Conservation (phyloP, 2,329 filamentous ascomycete species). For the Sclerotinia subarctica region DNA sequence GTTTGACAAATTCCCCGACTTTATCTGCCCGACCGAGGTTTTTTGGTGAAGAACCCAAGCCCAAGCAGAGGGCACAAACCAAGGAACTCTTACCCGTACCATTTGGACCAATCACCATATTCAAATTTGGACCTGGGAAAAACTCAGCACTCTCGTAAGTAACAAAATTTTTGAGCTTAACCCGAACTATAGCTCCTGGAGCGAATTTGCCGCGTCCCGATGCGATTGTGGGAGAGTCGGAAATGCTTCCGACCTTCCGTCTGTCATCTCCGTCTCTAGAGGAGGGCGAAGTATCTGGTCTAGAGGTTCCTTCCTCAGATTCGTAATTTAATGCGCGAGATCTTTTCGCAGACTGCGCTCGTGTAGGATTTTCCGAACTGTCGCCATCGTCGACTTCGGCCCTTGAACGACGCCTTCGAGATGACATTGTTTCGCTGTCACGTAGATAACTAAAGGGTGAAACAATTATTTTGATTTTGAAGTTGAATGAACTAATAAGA, state of each 20-base stretch:
- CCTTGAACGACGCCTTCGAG: conserved; percentile 26
- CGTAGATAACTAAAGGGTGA: not conserved
- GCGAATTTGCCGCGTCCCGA: conserved; percentile 24
- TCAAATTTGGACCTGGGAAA: conserved; percentile 83
- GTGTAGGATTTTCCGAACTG: conserved; percentile 27
- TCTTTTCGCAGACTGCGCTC: conserved; percentile 31
- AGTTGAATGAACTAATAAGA: not conserved
- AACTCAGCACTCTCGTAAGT: conserved; percentile 94
- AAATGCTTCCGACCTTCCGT: not conserved
- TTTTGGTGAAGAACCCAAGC: conserved; percentile 78
- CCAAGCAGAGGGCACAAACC: conserved; percentile 93
- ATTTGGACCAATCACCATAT: conserved; percentile 99
- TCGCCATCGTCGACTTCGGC: conserved; percentile 33
- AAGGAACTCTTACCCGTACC: conserved; percentile 97
- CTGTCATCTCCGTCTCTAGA: conserved; percentile 16
- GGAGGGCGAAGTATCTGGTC: conserved; percentile 18
- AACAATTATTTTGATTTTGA: not conserved
- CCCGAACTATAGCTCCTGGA: conserved; percentile 83
- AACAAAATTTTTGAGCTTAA: conserved; percentile 85
- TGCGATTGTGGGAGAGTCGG: not conserved
- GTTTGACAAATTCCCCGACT: conserved; percentile 88
- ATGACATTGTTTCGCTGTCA: conserved; percentile 20
- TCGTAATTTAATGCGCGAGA: conserved; percentile 26
- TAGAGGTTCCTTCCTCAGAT: conserved; percentile 21
- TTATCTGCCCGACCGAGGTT: conserved; percentile 83